Evolutionary conservation across 495 filamentous ascomycete genomes (phyloP).

Genomic region (Cryomyces minteri): DNA sequence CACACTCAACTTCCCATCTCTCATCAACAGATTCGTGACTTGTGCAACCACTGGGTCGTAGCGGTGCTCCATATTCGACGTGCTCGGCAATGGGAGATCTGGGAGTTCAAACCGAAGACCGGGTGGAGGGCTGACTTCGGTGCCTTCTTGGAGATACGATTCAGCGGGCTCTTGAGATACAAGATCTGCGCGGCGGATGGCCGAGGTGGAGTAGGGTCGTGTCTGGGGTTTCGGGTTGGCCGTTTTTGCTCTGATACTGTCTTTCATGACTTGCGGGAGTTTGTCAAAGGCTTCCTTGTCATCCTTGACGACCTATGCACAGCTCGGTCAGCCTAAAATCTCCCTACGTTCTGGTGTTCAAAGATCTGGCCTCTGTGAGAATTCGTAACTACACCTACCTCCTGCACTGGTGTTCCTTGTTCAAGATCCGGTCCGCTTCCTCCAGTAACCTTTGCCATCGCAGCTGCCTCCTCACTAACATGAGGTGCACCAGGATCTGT

Average conservation of each 20-base stretch:
- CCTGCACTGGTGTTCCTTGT: constrained; percentile 45
- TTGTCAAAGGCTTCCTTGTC: constrained; percentile 43
- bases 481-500: constrained; percentile 33
- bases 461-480: constrained; percentile 47
- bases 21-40: constrained; percentile 80
- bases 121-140: background rate
- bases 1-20: constrained; percentile 62
- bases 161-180: no score
- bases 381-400: constrained; percentile 27
- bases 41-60: constrained; percentile 72
- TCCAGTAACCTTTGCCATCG: constrained; percentile 34
- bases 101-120: constrained; percentile 67
- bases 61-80: constrained; percentile 47
- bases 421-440: constrained; percentile 36
- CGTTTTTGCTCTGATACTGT: constrained; percentile 24
- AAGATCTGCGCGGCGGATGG: constrained; percentile 19
- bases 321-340: no score
- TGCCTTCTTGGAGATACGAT: no score
- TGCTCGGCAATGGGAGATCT: constrained; percentile 36
- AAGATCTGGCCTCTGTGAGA: background rate
- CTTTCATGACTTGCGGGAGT: constrained; percentile 49
- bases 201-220: constrained; percentile 40
- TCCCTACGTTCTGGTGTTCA: background rate
- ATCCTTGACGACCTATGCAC: constrained; percentile 39
- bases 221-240: constrained; percentile 21